Conservation (phyloP, 2,329 filamentous ascomycete genomes). For the Ceratocystis variospora region DNA sequence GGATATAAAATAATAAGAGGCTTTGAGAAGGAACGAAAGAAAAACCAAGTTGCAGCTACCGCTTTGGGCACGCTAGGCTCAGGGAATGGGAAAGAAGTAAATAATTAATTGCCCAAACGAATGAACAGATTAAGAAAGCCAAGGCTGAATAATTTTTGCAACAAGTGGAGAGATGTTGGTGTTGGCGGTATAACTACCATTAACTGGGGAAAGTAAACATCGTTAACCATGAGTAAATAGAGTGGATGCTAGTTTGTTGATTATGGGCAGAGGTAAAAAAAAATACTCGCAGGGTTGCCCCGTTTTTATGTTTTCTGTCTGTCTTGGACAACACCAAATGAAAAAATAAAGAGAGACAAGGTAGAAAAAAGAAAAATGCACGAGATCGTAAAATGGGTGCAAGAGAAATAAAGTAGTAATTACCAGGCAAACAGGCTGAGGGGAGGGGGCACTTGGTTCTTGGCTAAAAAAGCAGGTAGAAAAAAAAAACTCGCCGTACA, state of each 20-base stretch:
- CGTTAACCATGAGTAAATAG: neutral
- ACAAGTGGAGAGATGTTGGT: neutral
- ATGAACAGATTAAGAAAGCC: neutral
- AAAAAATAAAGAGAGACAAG: neutral
- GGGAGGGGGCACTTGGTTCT: neutral
- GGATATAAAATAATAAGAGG: neutral
- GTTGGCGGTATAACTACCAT: neutral
- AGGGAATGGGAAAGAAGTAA: neutral
- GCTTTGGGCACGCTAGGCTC: neutral
- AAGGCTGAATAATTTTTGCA: neutral
- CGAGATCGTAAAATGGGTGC: too few relatives aligned
- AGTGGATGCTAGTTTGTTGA: neutral
- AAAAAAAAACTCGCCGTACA: neutral
- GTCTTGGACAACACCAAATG: slow-evolving; percentile 5
- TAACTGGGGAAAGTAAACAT: neutral
- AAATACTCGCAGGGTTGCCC: neutral
- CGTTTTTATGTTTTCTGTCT: slow-evolving; percentile 15
- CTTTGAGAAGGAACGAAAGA: slow-evolving; percentile 1
- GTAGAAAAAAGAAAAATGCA: neutral
- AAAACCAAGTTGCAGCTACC: neutral
- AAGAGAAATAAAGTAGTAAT: neutral
- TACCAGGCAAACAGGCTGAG: neutral
- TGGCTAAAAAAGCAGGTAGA: neutral
- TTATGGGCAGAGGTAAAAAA: neutral
- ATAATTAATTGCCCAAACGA: neutral